These are phyloP conservation scores for Daldinia bambusicola DNA, from an alignment of 495 filamentous ascomycete species.

Conservation along the genomic window DNA sequence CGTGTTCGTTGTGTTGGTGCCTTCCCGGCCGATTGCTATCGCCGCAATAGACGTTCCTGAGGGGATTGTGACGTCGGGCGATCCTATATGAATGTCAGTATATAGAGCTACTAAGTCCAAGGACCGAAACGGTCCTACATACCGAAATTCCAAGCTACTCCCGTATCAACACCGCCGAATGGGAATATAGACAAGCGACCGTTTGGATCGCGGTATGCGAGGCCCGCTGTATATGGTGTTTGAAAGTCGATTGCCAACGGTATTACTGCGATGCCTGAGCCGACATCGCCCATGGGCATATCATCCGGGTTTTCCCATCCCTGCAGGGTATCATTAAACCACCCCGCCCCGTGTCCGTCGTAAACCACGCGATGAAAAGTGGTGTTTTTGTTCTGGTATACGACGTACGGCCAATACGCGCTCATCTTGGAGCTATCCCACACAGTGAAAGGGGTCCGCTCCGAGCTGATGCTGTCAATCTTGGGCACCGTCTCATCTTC, in stretches of 20 bases:
- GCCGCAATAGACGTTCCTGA: conserved; percentile 26
- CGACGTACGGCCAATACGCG: conserved; percentile 34
- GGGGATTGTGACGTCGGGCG: conserved; percentile 20
- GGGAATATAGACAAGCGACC: conserved; percentile 33
- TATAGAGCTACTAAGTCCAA: background rate
- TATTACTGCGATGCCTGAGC: conserved; percentile 24
- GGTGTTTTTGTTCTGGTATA: conserved; percentile 24
- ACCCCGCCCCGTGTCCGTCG: conserved; percentile 1
- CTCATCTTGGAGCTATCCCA: conserved; percentile 14
- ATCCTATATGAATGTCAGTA: conserved; percentile 14
- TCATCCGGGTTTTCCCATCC: background rate
- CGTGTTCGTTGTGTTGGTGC: conserved; percentile 29
- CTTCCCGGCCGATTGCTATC: conserved; percentile 16
- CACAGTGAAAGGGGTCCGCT: background rate
- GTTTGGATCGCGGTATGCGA: conserved; percentile 33
- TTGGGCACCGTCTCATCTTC: conserved; percentile 35
- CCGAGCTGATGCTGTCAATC: conserved; percentile 22
- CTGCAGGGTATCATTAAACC: conserved; percentile 22
- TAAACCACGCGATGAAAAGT: conserved; percentile 31
- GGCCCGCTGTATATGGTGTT: conserved; percentile 21
- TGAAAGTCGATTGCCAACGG: conserved; percentile 17
- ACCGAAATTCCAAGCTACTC: conserved; percentile 29
- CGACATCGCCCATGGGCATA: conserved; percentile 18
- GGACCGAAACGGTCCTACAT: background rate
- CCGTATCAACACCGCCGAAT: conserved; percentile 34